phyloP scores from a whole-genome alignment of 768 basidiomycete species.

The Lactarius vividus region DNA sequence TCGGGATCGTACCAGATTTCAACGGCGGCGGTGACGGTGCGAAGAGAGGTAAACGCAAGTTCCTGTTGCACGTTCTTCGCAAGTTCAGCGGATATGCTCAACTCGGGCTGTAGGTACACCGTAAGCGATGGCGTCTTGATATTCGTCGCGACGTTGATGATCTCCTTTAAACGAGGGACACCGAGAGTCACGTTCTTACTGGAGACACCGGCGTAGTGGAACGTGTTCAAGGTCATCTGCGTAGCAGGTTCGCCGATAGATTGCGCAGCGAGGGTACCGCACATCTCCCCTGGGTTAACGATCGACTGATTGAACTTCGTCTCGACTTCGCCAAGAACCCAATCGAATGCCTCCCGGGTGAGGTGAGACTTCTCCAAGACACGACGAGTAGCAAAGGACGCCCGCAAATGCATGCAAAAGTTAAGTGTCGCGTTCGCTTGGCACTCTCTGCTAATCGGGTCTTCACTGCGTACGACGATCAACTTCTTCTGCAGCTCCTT shows the following conservation, averaged over 20 bases:
- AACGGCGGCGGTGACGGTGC: slow-evolving; percentile 90
- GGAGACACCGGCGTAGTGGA: slow-evolving; percentile 99
- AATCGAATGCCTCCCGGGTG: slow-evolving; percentile 92
- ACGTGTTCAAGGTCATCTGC: slow-evolving; percentile 99
- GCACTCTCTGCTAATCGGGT: slow-evolving; percentile 67
- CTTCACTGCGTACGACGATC: slow-evolving; percentile 84
- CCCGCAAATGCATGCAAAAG: slow-evolving; percentile 91
- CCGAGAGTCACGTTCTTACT: slow-evolving; percentile 99
- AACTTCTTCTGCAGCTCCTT: slow-evolving; percentile 72
- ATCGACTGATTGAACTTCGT: slow-evolving; percentile 92
- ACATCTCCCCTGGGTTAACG: slow-evolving; percentile 97
- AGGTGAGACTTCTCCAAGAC: slow-evolving; percentile 88
- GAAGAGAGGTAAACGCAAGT: slow-evolving; percentile 88
- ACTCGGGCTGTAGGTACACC: slow-evolving; percentile 78
- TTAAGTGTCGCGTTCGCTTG: slow-evolving; percentile 88
- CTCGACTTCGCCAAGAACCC: slow-evolving; percentile 94
- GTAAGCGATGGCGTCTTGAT: slow-evolving; percentile 98
- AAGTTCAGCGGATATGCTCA: slow-evolving; percentile 53
- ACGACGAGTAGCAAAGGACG: slow-evolving; percentile 81
- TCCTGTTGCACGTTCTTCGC: slow-evolving; percentile 93
- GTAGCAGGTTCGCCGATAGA: slow-evolving; percentile 99
- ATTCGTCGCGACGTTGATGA: slow-evolving; percentile 97
- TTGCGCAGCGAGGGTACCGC: slow-evolving; percentile 95
- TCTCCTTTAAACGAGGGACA: slow-evolving; percentile 98
- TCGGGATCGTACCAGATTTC: slow-evolving; percentile 99